phyloP scores from a whole-genome alignment of 805 yeast species.

The Teunomyces atbi region DNA sequence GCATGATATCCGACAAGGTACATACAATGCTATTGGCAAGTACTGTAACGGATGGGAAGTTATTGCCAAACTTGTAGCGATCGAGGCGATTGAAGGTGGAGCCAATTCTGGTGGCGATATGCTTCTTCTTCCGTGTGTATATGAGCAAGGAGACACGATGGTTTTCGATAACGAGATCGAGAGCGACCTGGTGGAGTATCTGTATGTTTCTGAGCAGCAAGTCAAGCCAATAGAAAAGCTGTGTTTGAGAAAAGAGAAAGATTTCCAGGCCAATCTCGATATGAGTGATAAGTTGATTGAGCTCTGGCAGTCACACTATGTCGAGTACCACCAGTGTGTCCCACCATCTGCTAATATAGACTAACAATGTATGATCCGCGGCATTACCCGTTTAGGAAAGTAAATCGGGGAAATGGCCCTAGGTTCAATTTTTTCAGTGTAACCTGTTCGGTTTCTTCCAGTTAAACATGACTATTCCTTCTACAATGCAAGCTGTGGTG shows the following conservation, averaged over 20 bases:
- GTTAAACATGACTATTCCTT: conserved; percentile 10
- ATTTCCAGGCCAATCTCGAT: conserved; percentile 10
- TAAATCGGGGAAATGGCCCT: neutral
- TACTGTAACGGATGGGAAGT: conserved; percentile 18
- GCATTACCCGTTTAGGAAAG: neutral
- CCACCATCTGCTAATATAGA: neutral
- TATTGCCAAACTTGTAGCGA: conserved; percentile 13
- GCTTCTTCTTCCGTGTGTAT: conserved; percentile 22
- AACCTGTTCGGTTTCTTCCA: neutral
- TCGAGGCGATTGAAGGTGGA: conserved; percentile 14
- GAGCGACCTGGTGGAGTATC: conserved; percentile 17
- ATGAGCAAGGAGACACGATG: conserved; percentile 13
- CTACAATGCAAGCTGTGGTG: conserved; percentile 49
- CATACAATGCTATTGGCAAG: conserved; percentile 11
- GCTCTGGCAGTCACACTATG: conserved; percentile 16
- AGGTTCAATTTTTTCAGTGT: neutral
- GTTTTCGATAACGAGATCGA: conserved; percentile 19
- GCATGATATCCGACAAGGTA: conserved; percentile 26
- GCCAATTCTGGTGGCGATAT: conserved; percentile 8
- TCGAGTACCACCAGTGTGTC: neutral
- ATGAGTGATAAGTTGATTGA: conserved; percentile 19
- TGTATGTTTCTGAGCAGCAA: conserved; percentile 12
- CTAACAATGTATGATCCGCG: neutral
- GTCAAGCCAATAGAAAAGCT: conserved; percentile 18
- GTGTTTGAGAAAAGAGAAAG: conserved; percentile 9